phyloP scores from a whole-genome alignment of 305 asterid genomes.

The Fraxinus baroniana region DNA sequence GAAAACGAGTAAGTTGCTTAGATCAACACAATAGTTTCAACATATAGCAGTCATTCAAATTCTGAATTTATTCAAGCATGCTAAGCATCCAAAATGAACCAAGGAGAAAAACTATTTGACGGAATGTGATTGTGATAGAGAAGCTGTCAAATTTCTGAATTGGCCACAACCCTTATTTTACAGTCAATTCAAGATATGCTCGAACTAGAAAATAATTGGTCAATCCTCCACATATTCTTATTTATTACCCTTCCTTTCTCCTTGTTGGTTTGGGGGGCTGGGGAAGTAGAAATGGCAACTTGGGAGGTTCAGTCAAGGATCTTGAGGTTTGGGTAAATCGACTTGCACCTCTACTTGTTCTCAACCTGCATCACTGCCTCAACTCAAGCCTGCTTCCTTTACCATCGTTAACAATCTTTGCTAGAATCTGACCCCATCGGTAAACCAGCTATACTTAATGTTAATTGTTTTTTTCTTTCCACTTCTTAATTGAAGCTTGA shows the following conservation, averaged over 20 bases:
- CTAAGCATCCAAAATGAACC: neutral
- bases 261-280: neutral
- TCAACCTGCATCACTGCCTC: neutral
- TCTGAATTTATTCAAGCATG: neutral
- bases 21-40: neutral
- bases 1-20: neutral
- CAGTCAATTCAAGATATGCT: neutral
- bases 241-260: neutral
- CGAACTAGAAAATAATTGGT: neutral
- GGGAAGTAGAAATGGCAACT: neutral
- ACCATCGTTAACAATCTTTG: neutral
- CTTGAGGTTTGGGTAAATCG: neutral
- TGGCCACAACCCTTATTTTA: neutral
- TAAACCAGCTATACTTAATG: neutral
- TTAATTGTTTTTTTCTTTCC: neutral
- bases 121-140: neutral
- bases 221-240: neutral
- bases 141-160: neutral
- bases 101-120: neutral
- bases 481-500: neutral
- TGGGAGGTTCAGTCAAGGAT: neutral
- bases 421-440: neutral
- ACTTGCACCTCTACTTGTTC: neutral
- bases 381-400: neutral
- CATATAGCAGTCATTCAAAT: neutral